Percentiles rank a stretch among this genome's conserved stretches.
phyloP scores from a whole-genome alignment of 805 yeast species.

The Metschnikowia hibisci region DNA sequence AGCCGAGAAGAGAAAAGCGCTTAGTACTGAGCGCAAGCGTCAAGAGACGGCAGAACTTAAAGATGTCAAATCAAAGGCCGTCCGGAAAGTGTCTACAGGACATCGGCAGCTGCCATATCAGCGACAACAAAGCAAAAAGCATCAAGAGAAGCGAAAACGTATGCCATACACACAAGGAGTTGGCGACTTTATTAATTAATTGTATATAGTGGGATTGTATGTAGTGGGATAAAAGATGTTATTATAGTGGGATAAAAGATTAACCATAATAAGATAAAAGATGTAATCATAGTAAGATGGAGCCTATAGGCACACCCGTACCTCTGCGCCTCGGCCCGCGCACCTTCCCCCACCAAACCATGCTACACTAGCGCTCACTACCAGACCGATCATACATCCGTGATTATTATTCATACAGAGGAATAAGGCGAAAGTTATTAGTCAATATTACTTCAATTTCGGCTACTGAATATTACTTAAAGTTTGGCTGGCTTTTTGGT shows the following conservation, averaged over 20 bases:
- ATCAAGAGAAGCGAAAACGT: not conserved
- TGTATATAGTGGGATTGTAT: slow-evolving; percentile 5
- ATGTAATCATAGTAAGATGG: too few relatives aligned
- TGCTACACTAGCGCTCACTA: too few relatives aligned
- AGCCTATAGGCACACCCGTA: slow-evolving; percentile 7
- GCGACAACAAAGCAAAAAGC: slow-evolving; percentile 1
- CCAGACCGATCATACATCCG: not conserved
- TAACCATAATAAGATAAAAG: too few relatives aligned
- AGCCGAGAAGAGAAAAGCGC: slow-evolving; percentile 38
- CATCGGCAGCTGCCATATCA: slow-evolving; percentile 7
- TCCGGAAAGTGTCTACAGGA: slow-evolving; percentile 2
- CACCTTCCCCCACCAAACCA: not conserved
- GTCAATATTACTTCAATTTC: too few relatives aligned
- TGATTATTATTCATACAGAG: too few relatives aligned
- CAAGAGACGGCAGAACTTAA: slow-evolving; percentile 7
- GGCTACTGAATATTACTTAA: too few relatives aligned
- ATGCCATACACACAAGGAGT: slow-evolving; percentile 23
- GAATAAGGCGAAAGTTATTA: too few relatives aligned
- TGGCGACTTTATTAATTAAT: slow-evolving; percentile 25
- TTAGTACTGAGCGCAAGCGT: slow-evolving; percentile 13
- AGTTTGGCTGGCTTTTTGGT: too few relatives aligned
- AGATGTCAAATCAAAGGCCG: not conserved
- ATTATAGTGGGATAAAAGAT: not conserved
- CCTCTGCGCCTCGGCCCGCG: slow-evolving; percentile 11
- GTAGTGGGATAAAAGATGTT: too few relatives aligned